A percentile compares a stretch with the other conserved stretches of the same genome.
These are phyloP conservation scores for Polyplosphaeria fusca DNA, from an alignment of 495 filamentous ascomycete genomes.

Conservation along the genomic window DNA sequence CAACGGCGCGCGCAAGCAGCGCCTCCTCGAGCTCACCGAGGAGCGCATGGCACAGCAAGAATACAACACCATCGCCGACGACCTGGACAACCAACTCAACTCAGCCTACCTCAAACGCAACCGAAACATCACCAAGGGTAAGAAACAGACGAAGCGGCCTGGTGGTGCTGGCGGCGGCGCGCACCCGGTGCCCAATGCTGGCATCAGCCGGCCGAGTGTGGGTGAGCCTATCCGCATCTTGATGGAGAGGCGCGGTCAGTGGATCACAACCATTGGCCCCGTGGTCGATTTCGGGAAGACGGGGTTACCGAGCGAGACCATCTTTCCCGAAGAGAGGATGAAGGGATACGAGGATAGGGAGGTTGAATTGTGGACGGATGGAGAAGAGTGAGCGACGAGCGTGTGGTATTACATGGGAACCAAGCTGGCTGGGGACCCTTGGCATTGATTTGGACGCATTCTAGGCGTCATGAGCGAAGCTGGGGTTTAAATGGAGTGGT, in stretches of 20 bases:
- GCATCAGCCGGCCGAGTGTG: slow-evolving; percentile 72
- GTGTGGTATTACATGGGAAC: too few species aligned
- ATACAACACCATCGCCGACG: slow-evolving; percentile 93
- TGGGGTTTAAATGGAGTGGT: too few species aligned
- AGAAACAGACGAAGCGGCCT: slow-evolving; percentile 82
- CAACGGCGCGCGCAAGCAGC: slow-evolving; percentile 85
- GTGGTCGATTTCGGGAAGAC: slow-evolving; percentile 77
- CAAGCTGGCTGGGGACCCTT: too few species aligned
- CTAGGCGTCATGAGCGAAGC: too few species aligned
- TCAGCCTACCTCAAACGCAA: slow-evolving; percentile 93
- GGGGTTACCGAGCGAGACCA: slow-evolving; percentile 56
- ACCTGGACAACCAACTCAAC: slow-evolving; percentile 93
- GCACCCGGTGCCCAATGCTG: slow-evolving; percentile 49
- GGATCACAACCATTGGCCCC: slow-evolving; percentile 81
- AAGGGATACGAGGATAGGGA: slow-evolving; percentile 62
- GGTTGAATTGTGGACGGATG: slow-evolving; percentile 50
- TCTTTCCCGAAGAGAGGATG: slow-evolving; percentile 63
- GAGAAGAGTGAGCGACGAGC: too few species aligned
- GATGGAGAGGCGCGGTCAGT: slow-evolving; percentile 83
- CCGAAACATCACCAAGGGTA: slow-evolving; percentile 88
- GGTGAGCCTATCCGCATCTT: slow-evolving; percentile 84
- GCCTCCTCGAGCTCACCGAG: slow-evolving; percentile 78
- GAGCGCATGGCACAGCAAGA: slow-evolving; percentile 94
- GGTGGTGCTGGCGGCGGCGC: slow-evolving; percentile 56
- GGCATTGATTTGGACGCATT: too few species aligned